Conservation (phyloP, 768 basidiomycete genomes). For the Boletus rex-veris region DNA sequence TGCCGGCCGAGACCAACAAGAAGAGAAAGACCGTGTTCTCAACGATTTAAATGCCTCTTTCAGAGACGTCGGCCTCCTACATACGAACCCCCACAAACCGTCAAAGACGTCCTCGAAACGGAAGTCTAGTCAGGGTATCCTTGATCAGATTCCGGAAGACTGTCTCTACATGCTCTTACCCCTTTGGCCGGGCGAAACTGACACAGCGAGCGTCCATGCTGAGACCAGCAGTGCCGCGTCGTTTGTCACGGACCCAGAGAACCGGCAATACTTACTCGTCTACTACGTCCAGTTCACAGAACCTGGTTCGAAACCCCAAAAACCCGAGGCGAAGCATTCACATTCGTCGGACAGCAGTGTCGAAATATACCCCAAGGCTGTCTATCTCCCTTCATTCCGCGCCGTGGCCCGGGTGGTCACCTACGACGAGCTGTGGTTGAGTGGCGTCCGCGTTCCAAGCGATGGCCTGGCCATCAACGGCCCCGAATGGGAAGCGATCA, state of each 20-base stretch:
- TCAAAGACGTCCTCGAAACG: conserved; percentile 18
- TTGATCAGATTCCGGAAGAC: conserved; percentile 62
- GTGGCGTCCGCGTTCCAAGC: conserved; percentile 70
- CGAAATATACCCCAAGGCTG: conserved; percentile 40
- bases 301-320: not conserved
- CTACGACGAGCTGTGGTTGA: conserved; percentile 67
- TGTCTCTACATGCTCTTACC: conserved; percentile 81
- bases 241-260: conserved; percentile 41
- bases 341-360: conserved; percentile 26
- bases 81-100: conserved; percentile 43
- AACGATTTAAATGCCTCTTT: conserved; percentile 72
- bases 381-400: conserved; percentile 63
- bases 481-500: conserved; percentile 50
- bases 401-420: conserved; percentile 72
- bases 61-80: conserved; percentile 74
- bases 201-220: conserved; percentile 36
- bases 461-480: conserved; percentile 68
- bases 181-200: conserved; percentile 78
- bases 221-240: conserved; percentile 30
- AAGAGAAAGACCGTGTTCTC: conserved; percentile 65
- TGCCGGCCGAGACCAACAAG: conserved; percentile 59
- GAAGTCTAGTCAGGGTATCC: conserved; percentile 38
- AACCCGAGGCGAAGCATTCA: conserved; percentile 23
- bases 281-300: conserved; percentile 65
- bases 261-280: conserved; percentile 71